Evolutionary conservation across 352 stramenopile species (phyloP), one percentile per base, ranked within the genome.

Genomic region (Phytophthora cactorum): DNA sequence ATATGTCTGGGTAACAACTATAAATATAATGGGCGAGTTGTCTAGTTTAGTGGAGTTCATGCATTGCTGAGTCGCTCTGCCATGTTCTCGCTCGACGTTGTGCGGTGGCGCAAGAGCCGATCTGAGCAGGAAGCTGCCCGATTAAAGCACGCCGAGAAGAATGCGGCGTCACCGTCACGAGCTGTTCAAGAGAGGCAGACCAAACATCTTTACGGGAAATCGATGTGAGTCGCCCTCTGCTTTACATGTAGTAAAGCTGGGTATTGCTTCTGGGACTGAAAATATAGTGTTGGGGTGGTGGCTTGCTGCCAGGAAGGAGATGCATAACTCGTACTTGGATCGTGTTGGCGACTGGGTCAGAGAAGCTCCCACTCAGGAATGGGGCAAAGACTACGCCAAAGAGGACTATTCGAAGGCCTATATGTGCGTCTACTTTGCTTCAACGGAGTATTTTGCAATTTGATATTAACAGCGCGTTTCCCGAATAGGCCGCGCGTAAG

Each of bases 31-130:
- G 22, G 22, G 22, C 22, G 22, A 1, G 22, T 22, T 22, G 22
- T 22, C 22, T 22, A 22, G 22, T 22, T 22, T 22, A 22, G 22
- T 39, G 29, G 17, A 60, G 22, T 49, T 52, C 15, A 45, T 71
- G 50, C 50, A 41, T 53, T 29, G n/a, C 31, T 31, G n/a, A 52
- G 47, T 49, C 14, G 17, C 8, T 10, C 5, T 47, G 62, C n/a
- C 38, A 88, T 88, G 81, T 89, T 82, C 63, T 89, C 81, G 57
- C 79, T 89, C 6, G 81, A 89, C 51, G 77, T 86, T 27, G 77
- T 73, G 25, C 66, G 77, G 27, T 86, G 75, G 77, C 77, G 73
- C 31, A 77, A 78, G 50, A 75, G 59, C 14, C 66, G 70, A 53
- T 75, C 76, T 32, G 71, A 85, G 59, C 63, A 77, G 51, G 72